Conservation (phyloP, 1,284 basidiomycete genomes). For the Rhodotorula sp. region DNA sequence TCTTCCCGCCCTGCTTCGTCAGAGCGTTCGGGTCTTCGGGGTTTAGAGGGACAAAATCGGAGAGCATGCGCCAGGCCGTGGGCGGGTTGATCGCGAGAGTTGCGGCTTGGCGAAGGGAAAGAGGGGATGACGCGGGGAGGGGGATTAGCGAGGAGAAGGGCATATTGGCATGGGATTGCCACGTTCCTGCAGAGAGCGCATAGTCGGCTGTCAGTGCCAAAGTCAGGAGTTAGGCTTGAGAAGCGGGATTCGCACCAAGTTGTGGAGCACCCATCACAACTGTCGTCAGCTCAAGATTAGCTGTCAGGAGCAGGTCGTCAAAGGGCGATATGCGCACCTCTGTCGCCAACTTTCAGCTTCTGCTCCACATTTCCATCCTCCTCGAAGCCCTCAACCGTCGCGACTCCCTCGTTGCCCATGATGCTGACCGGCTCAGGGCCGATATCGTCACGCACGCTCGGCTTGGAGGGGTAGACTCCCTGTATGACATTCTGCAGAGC, state of each 20-base stretch:
- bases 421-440: conserved; percentile 50
- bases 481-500: conserved; percentile 64
- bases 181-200: conserved; percentile 59
- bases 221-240: neutral
- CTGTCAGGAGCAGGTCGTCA: too few species aligned
- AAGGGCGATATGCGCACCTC: too few species aligned
- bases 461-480: conserved; percentile 72
- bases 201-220: neutral
- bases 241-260: conserved; percentile 38
- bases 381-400: conserved; percentile 59
- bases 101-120: conserved; percentile 59
- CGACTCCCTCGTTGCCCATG: conserved; percentile 76
- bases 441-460: conserved; percentile 49
- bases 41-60: conserved; percentile 62
- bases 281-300: conserved; percentile 1
- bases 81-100: conserved; percentile 78
- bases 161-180: conserved; percentile 65
- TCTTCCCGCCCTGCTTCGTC: conserved; percentile 6
- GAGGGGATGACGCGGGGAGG: conserved; percentile 53
- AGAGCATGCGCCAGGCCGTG: conserved; percentile 76
- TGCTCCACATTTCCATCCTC: conserved; percentile 51
- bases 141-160: conserved; percentile 59
- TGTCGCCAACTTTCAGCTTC: conserved; percentile 60
- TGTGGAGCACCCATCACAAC: conserved; percentile 69
- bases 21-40: conserved; percentile 54